These are phyloP conservation scores for Akanthomyces dipterigenus DNA, from an alignment of 2,329 filamentous ascomycete species.

Conservation along the genomic window DNA sequence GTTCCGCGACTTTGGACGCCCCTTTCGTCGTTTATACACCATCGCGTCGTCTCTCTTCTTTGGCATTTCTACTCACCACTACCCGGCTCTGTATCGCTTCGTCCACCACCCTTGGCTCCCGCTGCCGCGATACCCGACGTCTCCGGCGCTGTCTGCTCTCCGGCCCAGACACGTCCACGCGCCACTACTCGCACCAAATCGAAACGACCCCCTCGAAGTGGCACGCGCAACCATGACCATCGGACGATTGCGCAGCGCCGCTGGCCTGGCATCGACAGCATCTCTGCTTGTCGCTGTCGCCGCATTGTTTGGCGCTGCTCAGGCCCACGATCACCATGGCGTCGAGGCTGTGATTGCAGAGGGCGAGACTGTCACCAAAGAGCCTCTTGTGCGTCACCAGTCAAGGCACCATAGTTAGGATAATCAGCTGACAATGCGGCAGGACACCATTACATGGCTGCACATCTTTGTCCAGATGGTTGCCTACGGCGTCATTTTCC, in stretches of 20 bases:
- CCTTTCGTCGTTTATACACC: not conserved
- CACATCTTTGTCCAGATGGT: constrained; percentile 86
- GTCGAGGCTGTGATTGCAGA: constrained; percentile 52
- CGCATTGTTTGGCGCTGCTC: constrained; percentile 17
- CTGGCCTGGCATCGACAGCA: not conserved
- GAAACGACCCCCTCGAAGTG: not conserved
- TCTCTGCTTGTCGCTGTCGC: not conserved
- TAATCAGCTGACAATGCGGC: constrained; percentile 25
- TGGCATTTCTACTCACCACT: not conserved
- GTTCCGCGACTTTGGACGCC: not conserved
- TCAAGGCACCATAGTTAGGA: not conserved
- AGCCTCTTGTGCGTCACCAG: constrained; percentile 59
- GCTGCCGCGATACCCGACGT: not conserved
- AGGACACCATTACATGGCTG: constrained; percentile 83
- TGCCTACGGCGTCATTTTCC: constrained; percentile 87
- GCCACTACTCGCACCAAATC: not conserved
- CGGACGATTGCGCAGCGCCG: not conserved
- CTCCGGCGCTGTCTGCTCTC: not conserved
- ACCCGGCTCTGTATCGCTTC: not conserved
- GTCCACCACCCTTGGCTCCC: not conserved
- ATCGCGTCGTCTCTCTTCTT: not conserved
- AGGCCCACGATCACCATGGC: constrained; percentile 44
- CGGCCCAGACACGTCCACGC: not conserved
- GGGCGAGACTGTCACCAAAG: constrained; percentile 60
- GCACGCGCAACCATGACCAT: not conserved